phyloP scores from a whole-genome alignment of 345 rosid species.

The Geranium rotundifolium region DNA sequence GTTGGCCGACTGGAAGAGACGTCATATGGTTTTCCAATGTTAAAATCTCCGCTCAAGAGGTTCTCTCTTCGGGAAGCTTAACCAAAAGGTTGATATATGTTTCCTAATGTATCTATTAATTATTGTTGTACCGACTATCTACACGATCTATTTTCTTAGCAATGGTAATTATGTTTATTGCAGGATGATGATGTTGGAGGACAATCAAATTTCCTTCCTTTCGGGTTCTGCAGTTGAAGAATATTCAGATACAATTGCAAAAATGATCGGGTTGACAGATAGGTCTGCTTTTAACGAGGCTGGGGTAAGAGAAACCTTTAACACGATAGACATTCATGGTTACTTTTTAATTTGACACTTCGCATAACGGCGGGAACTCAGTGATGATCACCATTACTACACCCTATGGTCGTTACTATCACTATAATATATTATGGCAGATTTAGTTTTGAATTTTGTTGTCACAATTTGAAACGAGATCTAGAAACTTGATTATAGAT shows the following conservation, averaged over 20 bases:
- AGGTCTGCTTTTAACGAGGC: conserved; percentile 72
- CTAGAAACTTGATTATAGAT: no score
- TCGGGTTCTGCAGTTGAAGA: conserved; percentile 92
- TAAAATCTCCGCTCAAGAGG: conserved; percentile 81
- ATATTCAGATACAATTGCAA: conserved; percentile 92
- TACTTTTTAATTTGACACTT: no score
- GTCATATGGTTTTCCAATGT: conserved; percentile 84
- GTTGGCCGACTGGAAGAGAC: conserved; percentile 97
- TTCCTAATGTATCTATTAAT: neutral
- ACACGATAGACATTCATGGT: no score
- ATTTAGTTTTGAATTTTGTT: no score
- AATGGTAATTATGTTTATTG: conserved; percentile 7
- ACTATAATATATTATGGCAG: no score
- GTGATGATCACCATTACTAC: no score
- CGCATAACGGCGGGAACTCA: no score
- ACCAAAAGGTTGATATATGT: conserved; percentile 60
- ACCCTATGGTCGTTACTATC: no score
- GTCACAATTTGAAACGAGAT: no score
- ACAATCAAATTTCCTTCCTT: conserved; percentile 88
- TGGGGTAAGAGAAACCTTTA: conserved; percentile 49
- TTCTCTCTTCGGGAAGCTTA: conserved; percentile 87
- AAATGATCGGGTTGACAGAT: conserved; percentile 86
- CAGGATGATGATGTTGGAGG: conserved; percentile 98
- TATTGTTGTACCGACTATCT: neutral
- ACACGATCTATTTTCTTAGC: neutral